Evolutionary conservation across 2,329 filamentous ascomycete genomes (phyloP), one percentile per base, ranked within the genome.

Genomic region (Triangularia setosa): DNA sequence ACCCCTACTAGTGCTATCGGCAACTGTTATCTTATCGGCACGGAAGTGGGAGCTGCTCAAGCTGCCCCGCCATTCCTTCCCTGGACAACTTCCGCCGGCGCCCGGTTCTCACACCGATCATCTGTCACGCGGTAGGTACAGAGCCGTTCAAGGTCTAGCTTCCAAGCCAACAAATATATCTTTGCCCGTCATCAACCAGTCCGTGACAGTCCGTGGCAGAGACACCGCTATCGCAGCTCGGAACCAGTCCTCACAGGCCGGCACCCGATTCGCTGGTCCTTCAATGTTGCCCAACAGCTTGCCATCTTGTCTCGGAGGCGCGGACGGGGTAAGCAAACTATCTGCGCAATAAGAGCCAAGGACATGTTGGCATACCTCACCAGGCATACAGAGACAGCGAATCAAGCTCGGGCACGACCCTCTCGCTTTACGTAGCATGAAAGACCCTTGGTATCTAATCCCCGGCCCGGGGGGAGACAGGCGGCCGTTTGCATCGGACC

Each of bases 361-460:
- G 21, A 5, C 33, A 30, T 60, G 28, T 30, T 30, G 25, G 40
- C 40, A 28, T 30, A 25, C 65, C 56, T 60, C 54, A 58, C n/a
- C n/a, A 21, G 55, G 3, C 9, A 48, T 48, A 48, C n/a, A 48
- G n/a, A 48, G 18, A 6, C 56, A 59, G 48, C 64, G 62, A 68
- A 66, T 68, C 66, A 68, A 64, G 60, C 62, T 63, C 18, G 56
- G 44, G 62, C 64, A 66, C 64, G 62, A 64, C 40, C 56, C 44
- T 61, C 54, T 64, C n/a, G 16, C 44, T 63, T 58, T 61, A 52
- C 54, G 55, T 61, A 40, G 56, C 21, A 58, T 18, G 28, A 24
- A 52, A 35, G 23, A 21, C 35, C n/a, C 18, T 48, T 7, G 40
- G 40, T 48, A 48, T 44, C 18, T 21, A 48, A 48, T 48, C 9